These are phyloP conservation scores for Auricularia heimuer DNA, from an alignment of 768 basidiomycete genomes.

Conservation along the genomic window DNA sequence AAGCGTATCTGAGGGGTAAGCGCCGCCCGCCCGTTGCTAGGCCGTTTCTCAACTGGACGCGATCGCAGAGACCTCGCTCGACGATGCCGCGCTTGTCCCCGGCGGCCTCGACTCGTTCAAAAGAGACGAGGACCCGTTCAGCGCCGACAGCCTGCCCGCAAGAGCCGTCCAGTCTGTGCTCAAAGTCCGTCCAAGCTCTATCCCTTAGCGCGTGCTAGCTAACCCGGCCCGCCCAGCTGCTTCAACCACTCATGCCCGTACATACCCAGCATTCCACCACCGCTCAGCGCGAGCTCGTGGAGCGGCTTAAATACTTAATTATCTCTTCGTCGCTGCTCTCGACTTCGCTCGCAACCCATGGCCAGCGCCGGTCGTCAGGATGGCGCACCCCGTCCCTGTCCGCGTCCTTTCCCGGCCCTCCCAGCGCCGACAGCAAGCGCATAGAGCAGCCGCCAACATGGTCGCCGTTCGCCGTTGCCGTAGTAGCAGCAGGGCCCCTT, in stretches of 20 bases:
- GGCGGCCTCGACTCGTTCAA: neutral
- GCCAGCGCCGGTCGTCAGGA: slow-evolving; percentile 21
- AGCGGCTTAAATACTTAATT: slow-evolving; percentile 76
- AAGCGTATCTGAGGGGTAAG: slow-evolving; percentile 59
- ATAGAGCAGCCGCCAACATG: neutral
- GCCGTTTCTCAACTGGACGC: slow-evolving; percentile 1
- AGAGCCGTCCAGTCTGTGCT: slow-evolving; percentile 23
- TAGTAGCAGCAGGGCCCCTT: neutral
- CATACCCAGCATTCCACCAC: slow-evolving; percentile 4
- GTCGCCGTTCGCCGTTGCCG: neutral
- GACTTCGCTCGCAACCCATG: slow-evolving; percentile 37
- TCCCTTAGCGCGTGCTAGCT: slow-evolving; percentile 18
- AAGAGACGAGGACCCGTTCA: neutral
- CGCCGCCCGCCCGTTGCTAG: slow-evolving; percentile 11
- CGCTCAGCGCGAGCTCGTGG: slow-evolving; percentile 39
- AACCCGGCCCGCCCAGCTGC: slow-evolving; percentile 7
- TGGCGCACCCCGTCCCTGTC: slow-evolving; percentile 21
- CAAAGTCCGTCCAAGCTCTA: slow-evolving; percentile 18
- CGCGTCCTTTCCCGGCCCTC: slow-evolving; percentile 39
- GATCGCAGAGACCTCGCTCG: slow-evolving; percentile 28
- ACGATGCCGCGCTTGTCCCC: slow-evolving; percentile 15
- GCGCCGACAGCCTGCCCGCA: slow-evolving; percentile 9
- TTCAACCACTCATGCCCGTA: slow-evolving; percentile 6
- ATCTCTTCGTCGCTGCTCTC: slow-evolving; percentile 74
- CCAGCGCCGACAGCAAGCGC: slow-evolving; percentile 14